phyloP scores from a whole-genome alignment of 305 asterid genomes.

The Solanum hybrid region DNA sequence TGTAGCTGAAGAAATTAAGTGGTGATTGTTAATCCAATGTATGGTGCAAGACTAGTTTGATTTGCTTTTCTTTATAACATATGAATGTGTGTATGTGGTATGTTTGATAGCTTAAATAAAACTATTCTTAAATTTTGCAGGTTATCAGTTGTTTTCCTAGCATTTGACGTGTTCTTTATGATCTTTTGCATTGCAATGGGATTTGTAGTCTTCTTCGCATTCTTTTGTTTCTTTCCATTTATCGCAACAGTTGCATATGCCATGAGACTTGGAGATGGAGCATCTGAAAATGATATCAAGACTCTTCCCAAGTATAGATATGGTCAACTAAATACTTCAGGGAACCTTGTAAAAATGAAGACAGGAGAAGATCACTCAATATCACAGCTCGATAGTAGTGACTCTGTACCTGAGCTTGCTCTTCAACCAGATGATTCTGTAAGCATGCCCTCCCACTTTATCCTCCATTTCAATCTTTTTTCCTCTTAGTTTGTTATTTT shows the following conservation, averaged over 20 bases:
- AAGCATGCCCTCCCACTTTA: conserved; percentile 17
- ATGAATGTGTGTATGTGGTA: not conserved
- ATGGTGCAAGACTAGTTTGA: not conserved
- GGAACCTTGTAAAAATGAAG: conserved; percentile 15
- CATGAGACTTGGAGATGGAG: conserved; percentile 59
- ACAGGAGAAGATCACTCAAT: conserved; percentile 24
- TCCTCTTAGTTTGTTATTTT: not conserved
- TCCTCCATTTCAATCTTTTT: not conserved
- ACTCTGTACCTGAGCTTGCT: conserved; percentile 34
- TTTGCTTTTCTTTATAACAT: not conserved
- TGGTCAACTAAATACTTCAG: conserved; percentile 21
- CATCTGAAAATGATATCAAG: conserved; percentile 65
- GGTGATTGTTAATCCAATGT: not conserved
- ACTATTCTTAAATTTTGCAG: conserved; percentile 30
- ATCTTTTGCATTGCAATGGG: conserved; percentile 76
- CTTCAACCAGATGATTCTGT: conserved; percentile 77
- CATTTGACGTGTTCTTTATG: conserved; percentile 77
- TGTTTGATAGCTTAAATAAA: not conserved
- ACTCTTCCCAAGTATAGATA: conserved; percentile 62
- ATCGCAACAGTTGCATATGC: conserved; percentile 68
- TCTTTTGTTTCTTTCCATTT: conserved; percentile 72
- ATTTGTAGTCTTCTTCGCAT: conserved; percentile 39
- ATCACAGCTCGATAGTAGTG: conserved; percentile 13
- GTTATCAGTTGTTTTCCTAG: conserved; percentile 67
- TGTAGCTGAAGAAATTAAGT: not conserved